Conservation (phyloP, 129 eudicot genomes). For the Lonicera japonica region DNA sequence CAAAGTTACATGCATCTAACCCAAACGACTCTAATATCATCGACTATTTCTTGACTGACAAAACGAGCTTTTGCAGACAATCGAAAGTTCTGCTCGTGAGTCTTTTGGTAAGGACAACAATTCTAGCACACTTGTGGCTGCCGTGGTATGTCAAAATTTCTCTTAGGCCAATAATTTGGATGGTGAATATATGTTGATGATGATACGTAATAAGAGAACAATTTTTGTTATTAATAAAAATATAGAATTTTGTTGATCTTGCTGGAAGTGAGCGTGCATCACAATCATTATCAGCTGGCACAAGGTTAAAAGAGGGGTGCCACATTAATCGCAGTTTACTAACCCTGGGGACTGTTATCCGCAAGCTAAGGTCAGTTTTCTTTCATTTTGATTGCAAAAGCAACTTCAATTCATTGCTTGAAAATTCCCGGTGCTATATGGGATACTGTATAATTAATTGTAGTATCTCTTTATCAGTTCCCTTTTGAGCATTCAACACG, state of each 20-base stretch:
- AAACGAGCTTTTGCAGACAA: slow-evolving; percentile 49
- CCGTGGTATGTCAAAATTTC: slow-evolving; percentile 57
- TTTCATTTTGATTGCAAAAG: slow-evolving; percentile 1
- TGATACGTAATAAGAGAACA: background rate
- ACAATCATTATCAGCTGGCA: slow-evolving; percentile 81
- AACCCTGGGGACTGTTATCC: slow-evolving; percentile 89
- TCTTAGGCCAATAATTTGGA: background rate
- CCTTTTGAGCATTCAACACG: background rate
- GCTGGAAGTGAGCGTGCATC: slow-evolving; percentile 99
- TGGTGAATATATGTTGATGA: background rate
- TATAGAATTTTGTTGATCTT: slow-evolving; percentile 92
- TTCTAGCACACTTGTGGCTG: slow-evolving; percentile 66
- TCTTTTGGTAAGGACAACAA: slow-evolving; percentile 55
- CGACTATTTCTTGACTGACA: background rate
- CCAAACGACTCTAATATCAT: no score
- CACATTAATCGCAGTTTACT: slow-evolving; percentile 91
- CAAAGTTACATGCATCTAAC: no score
- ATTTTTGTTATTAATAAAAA: slow-evolving; percentile 6
- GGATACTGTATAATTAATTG: background rate
- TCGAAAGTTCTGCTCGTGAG: slow-evolving; percentile 78
- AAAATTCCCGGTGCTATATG: background rate
- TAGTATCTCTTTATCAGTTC: background rate
- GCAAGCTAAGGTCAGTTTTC: slow-evolving; percentile 67
- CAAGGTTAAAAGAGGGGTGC: slow-evolving; percentile 92
- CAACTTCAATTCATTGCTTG: background rate